Conservation (phyloP, 2,329 filamentous ascomycete genomes). For the Aspergillus ochraceoroseus region DNA sequence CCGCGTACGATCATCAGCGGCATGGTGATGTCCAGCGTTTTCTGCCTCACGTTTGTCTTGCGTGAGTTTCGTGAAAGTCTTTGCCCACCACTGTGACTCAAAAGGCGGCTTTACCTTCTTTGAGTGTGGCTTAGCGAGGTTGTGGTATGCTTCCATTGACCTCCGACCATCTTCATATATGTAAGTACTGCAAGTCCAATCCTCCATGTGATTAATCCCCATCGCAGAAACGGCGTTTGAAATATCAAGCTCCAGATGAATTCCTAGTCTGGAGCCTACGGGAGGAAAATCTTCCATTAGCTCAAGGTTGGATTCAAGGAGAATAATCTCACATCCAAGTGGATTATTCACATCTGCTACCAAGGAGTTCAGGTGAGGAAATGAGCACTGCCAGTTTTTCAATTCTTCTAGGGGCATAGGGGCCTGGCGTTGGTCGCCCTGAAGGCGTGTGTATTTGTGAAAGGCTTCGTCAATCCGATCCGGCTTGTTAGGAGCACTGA, state of each 20-base stretch:
- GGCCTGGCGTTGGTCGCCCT: constrained; percentile 37
- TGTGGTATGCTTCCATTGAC: constrained; percentile 31
- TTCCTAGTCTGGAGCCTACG: constrained; percentile 39
- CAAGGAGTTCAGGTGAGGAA: constrained; percentile 38
- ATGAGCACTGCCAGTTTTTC: constrained; percentile 39
- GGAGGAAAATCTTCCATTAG: constrained; percentile 45
- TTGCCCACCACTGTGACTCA: constrained; percentile 46
- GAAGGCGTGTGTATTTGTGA: constrained; percentile 44
- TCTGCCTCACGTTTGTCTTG: constrained; percentile 40
- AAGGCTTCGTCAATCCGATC: constrained; percentile 38
- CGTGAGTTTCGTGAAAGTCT: constrained; percentile 41
- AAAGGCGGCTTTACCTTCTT: constrained; percentile 44
- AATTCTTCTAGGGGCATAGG: constrained; percentile 40
- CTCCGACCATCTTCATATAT: constrained; percentile 39
- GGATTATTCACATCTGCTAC: constrained; percentile 33
- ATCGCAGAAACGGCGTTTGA: constrained; percentile 31
- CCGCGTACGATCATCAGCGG: constrained; percentile 35
- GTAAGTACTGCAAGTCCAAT: constrained; percentile 43
- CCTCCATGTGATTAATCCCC: constrained; percentile 36
- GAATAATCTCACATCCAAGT: constrained; percentile 41
- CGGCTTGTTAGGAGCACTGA: constrained; percentile 36
- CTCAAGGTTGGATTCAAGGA: constrained; percentile 43
- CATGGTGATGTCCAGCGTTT: constrained; percentile 32
- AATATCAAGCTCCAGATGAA: constrained; percentile 42
- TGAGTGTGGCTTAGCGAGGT: constrained; percentile 33